Conservation (phyloP, 371 early-diverging fungal species). For the Rhizomucor miehei region DNA sequence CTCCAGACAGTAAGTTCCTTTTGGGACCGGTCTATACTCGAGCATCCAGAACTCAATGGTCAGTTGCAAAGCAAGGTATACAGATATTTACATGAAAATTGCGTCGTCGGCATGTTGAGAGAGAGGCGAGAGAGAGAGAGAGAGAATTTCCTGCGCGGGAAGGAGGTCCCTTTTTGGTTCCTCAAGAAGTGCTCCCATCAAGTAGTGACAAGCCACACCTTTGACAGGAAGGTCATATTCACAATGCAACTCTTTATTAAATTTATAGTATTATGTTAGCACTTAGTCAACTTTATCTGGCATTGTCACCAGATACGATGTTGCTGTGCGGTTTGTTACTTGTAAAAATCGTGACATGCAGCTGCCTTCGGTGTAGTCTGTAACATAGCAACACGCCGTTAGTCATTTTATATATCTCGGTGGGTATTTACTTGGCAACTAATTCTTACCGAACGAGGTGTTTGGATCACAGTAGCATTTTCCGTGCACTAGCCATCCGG, state of each 20-base stretch:
- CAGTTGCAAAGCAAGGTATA: neutral
- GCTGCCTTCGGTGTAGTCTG: constrained; percentile 15
- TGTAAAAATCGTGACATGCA: constrained; percentile 25
- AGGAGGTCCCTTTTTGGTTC: no score
- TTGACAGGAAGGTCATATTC: neutral
- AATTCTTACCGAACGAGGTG: constrained; percentile 52
- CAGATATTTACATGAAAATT: constrained; percentile 54
- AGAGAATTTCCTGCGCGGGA: no score
- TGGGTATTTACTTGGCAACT: no score
- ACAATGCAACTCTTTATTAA: neutral
- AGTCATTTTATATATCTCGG: no score
- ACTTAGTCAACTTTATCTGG: constrained; percentile 9
- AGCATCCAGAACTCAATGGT: neutral
- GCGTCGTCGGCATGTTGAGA: constrained; percentile 25
- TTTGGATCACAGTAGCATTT: constrained; percentile 61
- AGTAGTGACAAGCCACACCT: neutral
- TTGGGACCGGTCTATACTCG: constrained; percentile 56
- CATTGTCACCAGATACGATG: constrained; percentile 24
- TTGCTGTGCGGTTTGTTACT: constrained; percentile 21
- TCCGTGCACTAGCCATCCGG: constrained; percentile 39
- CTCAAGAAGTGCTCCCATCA: neutral
- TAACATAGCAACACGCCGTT: neutral
- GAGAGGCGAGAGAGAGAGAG: constrained; percentile 3
- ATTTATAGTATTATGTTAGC: no score
- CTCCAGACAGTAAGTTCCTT: constrained; percentile 64